Percentiles rank a stretch among this genome's conserved stretches.
phyloP scores from a whole-genome alignment of 139 green algal genomes.

The Chlamydomonas asymmetrica region DNA sequence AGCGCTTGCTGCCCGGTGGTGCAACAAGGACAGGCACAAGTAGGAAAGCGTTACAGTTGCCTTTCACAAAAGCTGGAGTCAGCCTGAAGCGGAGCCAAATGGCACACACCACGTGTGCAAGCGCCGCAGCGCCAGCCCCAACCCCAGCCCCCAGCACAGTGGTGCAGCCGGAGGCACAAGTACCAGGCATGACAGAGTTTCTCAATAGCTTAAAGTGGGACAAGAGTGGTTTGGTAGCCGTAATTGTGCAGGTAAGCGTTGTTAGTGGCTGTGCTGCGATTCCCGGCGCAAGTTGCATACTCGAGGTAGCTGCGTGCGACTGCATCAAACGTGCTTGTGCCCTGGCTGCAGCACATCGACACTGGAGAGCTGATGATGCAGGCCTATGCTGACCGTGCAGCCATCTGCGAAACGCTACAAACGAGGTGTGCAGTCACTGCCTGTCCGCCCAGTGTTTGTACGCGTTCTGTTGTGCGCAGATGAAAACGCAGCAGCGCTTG shows the following conservation, averaged over 20 bases:
- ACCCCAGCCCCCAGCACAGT: neutral
- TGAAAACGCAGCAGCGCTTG: neutral
- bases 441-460: no score
- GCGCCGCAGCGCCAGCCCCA: no score
- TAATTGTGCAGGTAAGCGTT: conserved; percentile 84
- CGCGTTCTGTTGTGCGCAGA: neutral
- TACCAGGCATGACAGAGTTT: conserved; percentile 66
- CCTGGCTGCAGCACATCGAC: conserved; percentile 91
- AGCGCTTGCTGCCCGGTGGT: no score
- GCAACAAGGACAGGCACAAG: no score
- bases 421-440: conserved; percentile 69
- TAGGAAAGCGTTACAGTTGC: no score
- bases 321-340: neutral
- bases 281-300: neutral
- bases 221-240: conserved; percentile 84
- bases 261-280: neutral
- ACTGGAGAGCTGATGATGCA: conserved; percentile 97
- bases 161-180: conserved; percentile 44
- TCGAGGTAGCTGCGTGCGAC: neutral
- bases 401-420: conserved; percentile 88
- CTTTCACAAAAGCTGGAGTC: no score
- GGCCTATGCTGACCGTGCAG: conserved; percentile 87
- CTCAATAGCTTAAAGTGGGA: conserved; percentile 89
- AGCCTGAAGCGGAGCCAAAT: no score
- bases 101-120: no score